Percentiles rank a stretch among this genome's conserved stretches.
Evolutionary conservation across 495 filamentous ascomycete genomes (phyloP).

Genomic region (Mytilinidion resinicola): DNA sequence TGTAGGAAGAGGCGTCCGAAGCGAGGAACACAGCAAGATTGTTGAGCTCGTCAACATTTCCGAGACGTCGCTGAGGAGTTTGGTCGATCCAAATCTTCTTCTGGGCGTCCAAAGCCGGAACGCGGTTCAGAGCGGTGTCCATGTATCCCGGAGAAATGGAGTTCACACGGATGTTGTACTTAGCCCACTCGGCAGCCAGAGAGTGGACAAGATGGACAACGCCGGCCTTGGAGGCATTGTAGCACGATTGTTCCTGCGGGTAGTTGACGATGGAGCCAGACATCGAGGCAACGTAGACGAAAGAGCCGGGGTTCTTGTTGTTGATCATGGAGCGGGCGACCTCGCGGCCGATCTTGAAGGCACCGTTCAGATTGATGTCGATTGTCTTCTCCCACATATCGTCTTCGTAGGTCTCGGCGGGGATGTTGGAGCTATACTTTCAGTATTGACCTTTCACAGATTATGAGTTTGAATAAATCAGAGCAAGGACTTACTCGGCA

Average conservation of each 20-base stretch:
- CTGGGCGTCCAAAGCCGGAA: constrained; percentile 65
- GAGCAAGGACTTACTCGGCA: constrained; percentile 53
- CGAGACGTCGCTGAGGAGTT: constrained; percentile 69
- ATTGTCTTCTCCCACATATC: constrained; percentile 64
- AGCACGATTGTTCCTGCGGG: constrained; percentile 70
- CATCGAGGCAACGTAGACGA: constrained; percentile 72
- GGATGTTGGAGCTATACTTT: constrained; percentile 56
- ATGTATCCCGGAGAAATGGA: constrained; percentile 74
- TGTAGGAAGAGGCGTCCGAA: constrained; percentile 65
- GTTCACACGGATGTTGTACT: constrained; percentile 69
- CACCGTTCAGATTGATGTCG: constrained; percentile 70
- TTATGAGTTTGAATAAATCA: background rate
- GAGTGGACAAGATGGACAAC: constrained; percentile 72
- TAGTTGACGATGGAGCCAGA: constrained; percentile 73
- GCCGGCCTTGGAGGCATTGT: constrained; percentile 75
- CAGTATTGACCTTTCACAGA: constrained; percentile 3
- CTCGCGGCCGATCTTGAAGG: constrained; percentile 62
- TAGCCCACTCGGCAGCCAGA: constrained; percentile 74
- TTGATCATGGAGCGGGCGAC: constrained; percentile 60
- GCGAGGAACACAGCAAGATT: constrained; percentile 71
- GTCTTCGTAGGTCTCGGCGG: constrained; percentile 49
- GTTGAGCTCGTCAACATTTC: constrained; percentile 69
- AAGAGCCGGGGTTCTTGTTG: constrained; percentile 39
- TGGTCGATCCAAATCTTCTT: constrained; percentile 72
- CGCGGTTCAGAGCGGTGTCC: constrained; percentile 70